Evolutionary conservation across 2,329 filamentous ascomycete genomes (phyloP).

Genomic region (Botrytis paeoniae): DNA sequence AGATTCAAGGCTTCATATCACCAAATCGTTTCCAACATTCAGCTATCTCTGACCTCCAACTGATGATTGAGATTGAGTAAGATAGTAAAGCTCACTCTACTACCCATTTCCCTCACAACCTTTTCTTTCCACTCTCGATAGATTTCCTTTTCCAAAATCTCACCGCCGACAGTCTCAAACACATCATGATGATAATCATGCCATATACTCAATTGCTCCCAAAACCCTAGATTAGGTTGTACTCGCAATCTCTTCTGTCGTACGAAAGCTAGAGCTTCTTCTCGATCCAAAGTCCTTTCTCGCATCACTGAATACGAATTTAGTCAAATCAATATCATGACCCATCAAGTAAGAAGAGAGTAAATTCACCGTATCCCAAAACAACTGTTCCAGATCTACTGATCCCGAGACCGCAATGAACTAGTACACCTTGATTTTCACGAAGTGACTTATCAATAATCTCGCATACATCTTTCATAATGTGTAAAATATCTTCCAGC

Average conservation of each 20-base stretch:
- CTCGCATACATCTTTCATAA: neutral
- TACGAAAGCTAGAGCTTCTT: neutral
- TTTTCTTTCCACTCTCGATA: constrained; percentile 4
- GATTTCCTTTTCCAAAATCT: neutral
- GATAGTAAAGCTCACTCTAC: neutral
- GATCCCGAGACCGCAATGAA: constrained; percentile 6
- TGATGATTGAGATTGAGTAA: neutral
- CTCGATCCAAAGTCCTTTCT: neutral
- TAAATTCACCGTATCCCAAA: neutral
- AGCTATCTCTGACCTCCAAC: neutral
- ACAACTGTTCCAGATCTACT: neutral
- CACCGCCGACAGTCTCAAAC: neutral
- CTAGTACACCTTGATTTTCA: neutral
- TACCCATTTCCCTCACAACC: neutral
- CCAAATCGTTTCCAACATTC: neutral
- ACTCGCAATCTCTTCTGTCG: neutral
- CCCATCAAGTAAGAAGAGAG: neutral
- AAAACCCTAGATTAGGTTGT: neutral
- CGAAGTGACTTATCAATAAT: neutral
- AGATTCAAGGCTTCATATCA: neutral
- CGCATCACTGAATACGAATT: neutral
- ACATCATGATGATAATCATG: constrained; percentile 1
- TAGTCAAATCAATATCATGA: neutral
- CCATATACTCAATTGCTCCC: neutral
- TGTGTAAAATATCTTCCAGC: neutral